Conservation (phyloP, 2,329 filamentous ascomycete species). For the Akanthomyces uredinophilus region DNA sequence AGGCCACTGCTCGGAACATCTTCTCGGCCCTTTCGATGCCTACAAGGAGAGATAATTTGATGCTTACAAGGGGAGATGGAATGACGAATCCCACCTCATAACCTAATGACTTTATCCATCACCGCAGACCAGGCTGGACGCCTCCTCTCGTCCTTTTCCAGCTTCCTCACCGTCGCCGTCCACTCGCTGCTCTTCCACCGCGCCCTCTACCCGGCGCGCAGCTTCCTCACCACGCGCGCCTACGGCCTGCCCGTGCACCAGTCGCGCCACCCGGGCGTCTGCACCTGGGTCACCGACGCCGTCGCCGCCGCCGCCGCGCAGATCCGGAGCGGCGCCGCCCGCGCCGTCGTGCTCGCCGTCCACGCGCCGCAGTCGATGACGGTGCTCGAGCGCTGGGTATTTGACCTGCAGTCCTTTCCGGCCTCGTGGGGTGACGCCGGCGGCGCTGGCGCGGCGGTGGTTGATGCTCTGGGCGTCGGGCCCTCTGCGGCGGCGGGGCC, state of each 20-base stretch:
- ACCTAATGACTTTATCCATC: constrained; percentile 21
- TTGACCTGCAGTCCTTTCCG: constrained; percentile 52
- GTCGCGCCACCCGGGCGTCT: constrained; percentile 79
- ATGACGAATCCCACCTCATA: neutral
- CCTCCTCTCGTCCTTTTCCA: constrained; percentile 65
- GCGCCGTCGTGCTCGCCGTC: constrained; percentile 45
- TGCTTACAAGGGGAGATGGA: neutral
- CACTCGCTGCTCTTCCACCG: constrained; percentile 86
- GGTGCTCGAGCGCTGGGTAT: constrained; percentile 58
- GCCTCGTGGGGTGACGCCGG: constrained; percentile 30
- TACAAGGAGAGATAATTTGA: neutral
- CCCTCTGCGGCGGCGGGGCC: neutral
- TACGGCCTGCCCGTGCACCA: constrained; percentile 83
- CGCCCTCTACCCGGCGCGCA: constrained; percentile 67
- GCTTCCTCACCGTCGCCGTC: constrained; percentile 76
- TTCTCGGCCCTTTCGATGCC: neutral
- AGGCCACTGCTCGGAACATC: neutral
- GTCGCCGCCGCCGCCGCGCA: constrained; percentile 66
- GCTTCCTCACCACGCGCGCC: constrained; percentile 74
- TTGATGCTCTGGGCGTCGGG: neutral
- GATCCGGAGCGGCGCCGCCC: constrained; percentile 52
- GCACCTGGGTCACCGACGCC: constrained; percentile 79
- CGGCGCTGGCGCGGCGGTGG: neutral
- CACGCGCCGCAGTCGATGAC: constrained; percentile 34
- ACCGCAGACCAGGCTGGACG: constrained; percentile 40